Conservation (phyloP, 257 asterid species). For the Nicotiana paniculata region DNA sequence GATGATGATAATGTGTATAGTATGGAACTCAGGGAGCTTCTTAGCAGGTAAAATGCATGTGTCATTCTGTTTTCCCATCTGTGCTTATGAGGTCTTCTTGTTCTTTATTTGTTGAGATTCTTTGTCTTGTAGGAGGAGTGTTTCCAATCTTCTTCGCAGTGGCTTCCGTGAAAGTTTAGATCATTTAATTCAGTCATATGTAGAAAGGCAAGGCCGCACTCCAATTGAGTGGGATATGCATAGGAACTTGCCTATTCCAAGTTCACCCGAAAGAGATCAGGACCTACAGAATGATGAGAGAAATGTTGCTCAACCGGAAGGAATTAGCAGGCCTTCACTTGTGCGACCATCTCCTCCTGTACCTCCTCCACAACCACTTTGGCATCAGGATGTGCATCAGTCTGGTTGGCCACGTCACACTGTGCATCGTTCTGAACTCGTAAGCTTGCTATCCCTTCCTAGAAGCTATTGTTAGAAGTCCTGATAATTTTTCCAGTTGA, state of each 20-base stretch:
- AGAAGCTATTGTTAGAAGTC: background rate
- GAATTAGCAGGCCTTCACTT: conserved; percentile 49
- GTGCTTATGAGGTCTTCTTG: conserved; percentile 2
- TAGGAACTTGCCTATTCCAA: conserved; percentile 61
- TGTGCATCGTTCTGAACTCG: conserved; percentile 77
- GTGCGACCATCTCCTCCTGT: conserved; percentile 71
- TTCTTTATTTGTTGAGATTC: conserved; percentile 8
- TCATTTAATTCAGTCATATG: conserved; percentile 82
- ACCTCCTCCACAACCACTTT: conserved; percentile 84
- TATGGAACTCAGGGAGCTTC: conserved; percentile 95
- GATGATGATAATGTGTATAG: conserved; percentile 92
- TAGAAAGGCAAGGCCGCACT: conserved; percentile 64
- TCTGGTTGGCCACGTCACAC: conserved; percentile 73
- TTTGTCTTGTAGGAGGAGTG: conserved; percentile 71
- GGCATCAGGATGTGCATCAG: conserved; percentile 81
- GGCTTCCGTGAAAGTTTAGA: conserved; percentile 92
- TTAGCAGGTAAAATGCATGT: conserved; percentile 56
- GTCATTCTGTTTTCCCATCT: background rate
- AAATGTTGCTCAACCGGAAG: conserved; percentile 52
- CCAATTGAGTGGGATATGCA: conserved; percentile 81
- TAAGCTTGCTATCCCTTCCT: conserved; percentile 27
- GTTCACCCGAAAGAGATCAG: conserved; percentile 57
- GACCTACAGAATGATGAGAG: conserved; percentile 47
- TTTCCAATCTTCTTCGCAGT: conserved; percentile 88
- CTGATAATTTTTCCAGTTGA: background rate